Percentiles rank a stretch among this genome's conserved stretches.
phyloP scores from a whole-genome alignment of 2,329 filamentous ascomycete species.

The Samsoniella hepiali region DNA sequence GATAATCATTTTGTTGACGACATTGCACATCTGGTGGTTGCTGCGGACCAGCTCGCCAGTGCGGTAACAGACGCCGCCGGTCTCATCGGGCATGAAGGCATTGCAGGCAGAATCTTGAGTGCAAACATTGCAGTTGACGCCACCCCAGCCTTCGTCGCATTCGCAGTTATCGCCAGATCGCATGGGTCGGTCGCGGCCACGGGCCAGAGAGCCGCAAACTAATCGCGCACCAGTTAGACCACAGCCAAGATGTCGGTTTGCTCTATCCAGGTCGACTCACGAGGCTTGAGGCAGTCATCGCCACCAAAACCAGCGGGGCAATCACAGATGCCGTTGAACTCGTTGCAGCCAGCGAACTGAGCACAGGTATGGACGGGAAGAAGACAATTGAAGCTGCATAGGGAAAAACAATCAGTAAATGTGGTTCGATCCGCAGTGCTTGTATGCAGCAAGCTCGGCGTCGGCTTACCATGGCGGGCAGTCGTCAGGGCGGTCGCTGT shows the following conservation, averaged over 20 bases:
- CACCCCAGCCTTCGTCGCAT: conserved; percentile 90
- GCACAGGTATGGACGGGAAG: conserved; percentile 87
- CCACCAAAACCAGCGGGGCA: conserved; percentile 92
- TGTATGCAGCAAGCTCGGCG: neutral
- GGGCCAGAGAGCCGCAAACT: conserved; percentile 84
- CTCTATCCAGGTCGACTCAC: conserved; percentile 40
- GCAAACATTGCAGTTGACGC: conserved; percentile 98
- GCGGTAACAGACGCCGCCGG: conserved; percentile 87
- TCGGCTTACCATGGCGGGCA: conserved; percentile 71
- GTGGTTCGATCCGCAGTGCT: conserved; percentile 26
- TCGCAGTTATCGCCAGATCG: conserved; percentile 70
- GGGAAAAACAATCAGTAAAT: neutral
- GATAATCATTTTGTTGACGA: conserved; percentile 92
- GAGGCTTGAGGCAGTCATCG: conserved; percentile 84
- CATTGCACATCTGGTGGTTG: conserved; percentile 97
- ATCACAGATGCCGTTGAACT: conserved; percentile 85
- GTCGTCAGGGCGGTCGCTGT: conserved; percentile 63
- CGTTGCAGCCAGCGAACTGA: conserved; percentile 86
- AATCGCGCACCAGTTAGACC: conserved; percentile 2
- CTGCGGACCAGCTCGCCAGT: conserved; percentile 86
- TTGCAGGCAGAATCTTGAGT: conserved; percentile 79
- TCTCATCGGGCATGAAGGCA: conserved; percentile 76
- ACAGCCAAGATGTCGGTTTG: neutral
- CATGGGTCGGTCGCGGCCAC: conserved; percentile 74
- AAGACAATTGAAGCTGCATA: conserved; percentile 88